Evolutionary conservation across 1,284 basidiomycete species (phyloP).

Genomic region (Fomes fomentarius): DNA sequence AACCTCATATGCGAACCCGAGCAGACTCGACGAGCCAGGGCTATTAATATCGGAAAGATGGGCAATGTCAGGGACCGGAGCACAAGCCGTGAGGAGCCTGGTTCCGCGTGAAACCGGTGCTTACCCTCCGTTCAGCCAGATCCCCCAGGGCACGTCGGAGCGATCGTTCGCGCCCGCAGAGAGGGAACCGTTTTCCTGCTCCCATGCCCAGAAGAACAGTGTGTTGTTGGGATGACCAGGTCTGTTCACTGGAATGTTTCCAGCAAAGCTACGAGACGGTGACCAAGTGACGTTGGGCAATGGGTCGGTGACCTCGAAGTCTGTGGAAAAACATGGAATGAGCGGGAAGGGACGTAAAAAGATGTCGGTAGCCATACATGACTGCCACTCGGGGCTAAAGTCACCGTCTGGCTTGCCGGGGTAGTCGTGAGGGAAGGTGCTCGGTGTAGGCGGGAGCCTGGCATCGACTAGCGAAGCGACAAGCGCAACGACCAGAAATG

Average conservation of each 20-base stretch:
- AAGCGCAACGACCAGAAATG: constrained; percentile 8
- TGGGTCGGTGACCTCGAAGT: constrained; percentile 30
- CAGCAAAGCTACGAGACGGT: constrained; percentile 61
- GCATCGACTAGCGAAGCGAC: constrained; percentile 9
- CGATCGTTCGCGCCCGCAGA: constrained; percentile 40
- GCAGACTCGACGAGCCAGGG: constrained; percentile 71
- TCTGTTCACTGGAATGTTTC: constrained; percentile 68
- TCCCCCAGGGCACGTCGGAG: constrained; percentile 62
- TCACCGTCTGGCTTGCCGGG: constrained; percentile 53
- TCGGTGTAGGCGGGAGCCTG: constrained; percentile 18
- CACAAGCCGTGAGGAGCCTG: not conserved
- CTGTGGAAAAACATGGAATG: constrained; percentile 11
- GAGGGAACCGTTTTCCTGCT: constrained; percentile 62
- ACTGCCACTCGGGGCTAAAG: constrained; percentile 64
- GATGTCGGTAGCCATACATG: constrained; percentile 42
- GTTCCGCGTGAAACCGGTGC: not conserved
- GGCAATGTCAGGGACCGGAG: not conserved
- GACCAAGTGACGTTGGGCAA: constrained; percentile 69
- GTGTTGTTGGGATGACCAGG: constrained; percentile 59
- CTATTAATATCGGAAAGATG: constrained; percentile 6
- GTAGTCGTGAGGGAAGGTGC: constrained; percentile 39
- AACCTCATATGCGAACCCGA: constrained; percentile 68
- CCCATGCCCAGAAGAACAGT: constrained; percentile 73
- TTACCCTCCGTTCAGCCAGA: constrained; percentile 72
- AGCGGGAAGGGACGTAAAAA: not conserved